Evolutionary conservation across 169 alveolate species (phyloP).

Genomic region (Plasmodium coatneyi): DNA sequence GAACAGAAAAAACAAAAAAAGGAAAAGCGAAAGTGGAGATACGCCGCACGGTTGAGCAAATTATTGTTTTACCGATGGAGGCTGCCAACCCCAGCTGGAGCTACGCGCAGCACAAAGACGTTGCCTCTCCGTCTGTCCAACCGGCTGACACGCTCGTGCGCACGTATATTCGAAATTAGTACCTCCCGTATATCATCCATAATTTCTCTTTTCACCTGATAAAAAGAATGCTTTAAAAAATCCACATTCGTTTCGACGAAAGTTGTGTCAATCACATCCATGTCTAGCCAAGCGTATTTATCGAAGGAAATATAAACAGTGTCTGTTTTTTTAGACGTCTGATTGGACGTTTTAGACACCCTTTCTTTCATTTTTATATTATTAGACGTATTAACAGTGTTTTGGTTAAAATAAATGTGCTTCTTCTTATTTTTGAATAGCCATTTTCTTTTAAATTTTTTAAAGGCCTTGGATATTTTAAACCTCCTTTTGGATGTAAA

Average conservation of each 20-base stretch:
- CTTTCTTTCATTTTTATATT: constrained; percentile 21
- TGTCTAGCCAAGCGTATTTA: constrained; percentile 86
- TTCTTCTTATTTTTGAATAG: constrained; percentile 23
- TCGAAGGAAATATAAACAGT: constrained; percentile 72
- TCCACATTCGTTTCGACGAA: constrained; percentile 90
- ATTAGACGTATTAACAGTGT: constrained; percentile 19
- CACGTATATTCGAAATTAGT: constrained; percentile 86
- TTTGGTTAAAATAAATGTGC: constrained; percentile 25
- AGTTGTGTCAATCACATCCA: constrained; percentile 92
- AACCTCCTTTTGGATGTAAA: constrained; percentile 63
- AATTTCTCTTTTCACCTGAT: constrained; percentile 90
- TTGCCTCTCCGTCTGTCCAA: constrained; percentile 91
- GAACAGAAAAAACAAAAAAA: constrained; percentile 3
- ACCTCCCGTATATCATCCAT: constrained; percentile 91
- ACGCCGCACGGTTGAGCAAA: background rate
- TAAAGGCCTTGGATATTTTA: constrained; percentile 32
- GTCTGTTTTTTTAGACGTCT: constrained; percentile 10
- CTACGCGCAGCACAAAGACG: constrained; percentile 89
- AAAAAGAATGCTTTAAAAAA: constrained; percentile 87
- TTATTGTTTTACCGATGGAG: constrained; percentile 35
- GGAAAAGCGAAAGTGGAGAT: background rate
- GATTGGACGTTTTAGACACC: background rate
- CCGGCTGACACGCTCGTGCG: constrained; percentile 88
- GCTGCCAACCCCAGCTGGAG: constrained; percentile 85
- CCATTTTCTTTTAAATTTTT: constrained; percentile 28